Evolutionary conservation across 192 early-diverging fungal species (phyloP).

Genomic region (Gryganskiella cystojenkinii): DNA sequence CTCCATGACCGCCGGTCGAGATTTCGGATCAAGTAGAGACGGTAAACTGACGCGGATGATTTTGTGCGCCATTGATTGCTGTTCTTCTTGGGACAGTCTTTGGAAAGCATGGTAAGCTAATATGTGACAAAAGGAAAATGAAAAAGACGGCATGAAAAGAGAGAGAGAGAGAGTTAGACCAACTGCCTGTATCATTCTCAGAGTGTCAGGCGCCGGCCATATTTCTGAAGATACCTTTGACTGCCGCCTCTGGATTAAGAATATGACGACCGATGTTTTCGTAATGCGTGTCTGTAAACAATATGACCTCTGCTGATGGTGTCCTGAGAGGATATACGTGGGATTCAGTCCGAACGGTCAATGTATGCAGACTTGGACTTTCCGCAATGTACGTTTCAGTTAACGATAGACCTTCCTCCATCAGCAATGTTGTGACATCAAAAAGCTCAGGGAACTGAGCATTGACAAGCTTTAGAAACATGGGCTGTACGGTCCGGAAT

Average conservation of each 20-base stretch:
- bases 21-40: constrained; percentile 24
- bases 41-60: constrained; percentile 35
- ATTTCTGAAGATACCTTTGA: constrained; percentile 29
- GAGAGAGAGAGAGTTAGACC: not conserved
- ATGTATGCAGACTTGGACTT: too few species aligned
- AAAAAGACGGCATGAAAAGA: not conserved
- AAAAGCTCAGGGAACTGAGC: constrained; percentile 49
- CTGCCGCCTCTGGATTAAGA: constrained; percentile 21
- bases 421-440: constrained; percentile 43
- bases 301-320: not conserved
- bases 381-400: too few species aligned
- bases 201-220: too few species aligned
- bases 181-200: too few species aligned
- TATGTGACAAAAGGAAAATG: not conserved
- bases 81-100: constrained; percentile 20
- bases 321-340: not conserved
- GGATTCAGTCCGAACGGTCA: too few species aligned
- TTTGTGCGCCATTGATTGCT: constrained; percentile 13
- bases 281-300: constrained; percentile 15
- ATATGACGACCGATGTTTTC: constrained; percentile 19
- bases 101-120: constrained; percentile 44
- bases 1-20: constrained; percentile 29
- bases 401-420: constrained; percentile 29
- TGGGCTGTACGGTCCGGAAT: constrained; percentile 39
- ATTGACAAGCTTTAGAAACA: constrained; percentile 48